A percentile compares a stretch with the other conserved stretches of the same genome.
These are phyloP conservation scores for Ceraceosorus guamensis DNA, from an alignment of 1,284 basidiomycete species.

Conservation along the genomic window DNA sequence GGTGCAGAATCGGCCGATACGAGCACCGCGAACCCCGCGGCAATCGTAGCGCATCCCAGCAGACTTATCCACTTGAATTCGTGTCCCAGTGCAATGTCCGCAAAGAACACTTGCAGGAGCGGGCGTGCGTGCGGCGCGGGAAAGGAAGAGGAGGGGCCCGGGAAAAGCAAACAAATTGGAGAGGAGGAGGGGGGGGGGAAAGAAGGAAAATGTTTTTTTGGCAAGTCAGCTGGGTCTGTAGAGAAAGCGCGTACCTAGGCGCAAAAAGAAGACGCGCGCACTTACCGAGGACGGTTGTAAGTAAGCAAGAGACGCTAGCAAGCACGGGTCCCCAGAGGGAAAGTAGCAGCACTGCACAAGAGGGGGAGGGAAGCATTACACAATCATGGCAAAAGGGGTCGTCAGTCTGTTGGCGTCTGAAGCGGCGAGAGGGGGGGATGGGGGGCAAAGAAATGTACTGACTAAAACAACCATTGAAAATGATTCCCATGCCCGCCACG, in stretches of 20 bases:
- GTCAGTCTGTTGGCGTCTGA: no score
- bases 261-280: constrained; percentile 18
- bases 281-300: constrained; percentile 43
- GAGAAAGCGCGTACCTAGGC: background rate
- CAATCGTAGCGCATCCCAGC: constrained; percentile 33
- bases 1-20: constrained; percentile 16
- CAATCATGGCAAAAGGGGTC: no score
- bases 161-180: no score
- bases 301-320: constrained; percentile 41
- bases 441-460: constrained; percentile 1
- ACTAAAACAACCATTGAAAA: constrained; percentile 44
- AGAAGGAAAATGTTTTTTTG: no score
- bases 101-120: constrained; percentile 11
- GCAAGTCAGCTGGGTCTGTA: no score
- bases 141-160: no score
- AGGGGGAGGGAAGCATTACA: background rate
- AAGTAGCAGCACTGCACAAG: constrained; percentile 26
- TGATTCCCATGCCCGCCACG: constrained; percentile 33
- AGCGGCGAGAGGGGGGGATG: no score
- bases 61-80: constrained; percentile 33
- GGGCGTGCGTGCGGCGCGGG: no score
- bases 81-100: constrained; percentile 25
- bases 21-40: constrained; percentile 34
- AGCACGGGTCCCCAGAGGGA: constrained; percentile 46
- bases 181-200: no score